Percentiles rank a stretch among this genome's conserved stretches.
These are phyloP conservation scores for Arthrobotrys musiformis DNA, from an alignment of 2,329 filamentous ascomycete genomes.

Conservation along the genomic window DNA sequence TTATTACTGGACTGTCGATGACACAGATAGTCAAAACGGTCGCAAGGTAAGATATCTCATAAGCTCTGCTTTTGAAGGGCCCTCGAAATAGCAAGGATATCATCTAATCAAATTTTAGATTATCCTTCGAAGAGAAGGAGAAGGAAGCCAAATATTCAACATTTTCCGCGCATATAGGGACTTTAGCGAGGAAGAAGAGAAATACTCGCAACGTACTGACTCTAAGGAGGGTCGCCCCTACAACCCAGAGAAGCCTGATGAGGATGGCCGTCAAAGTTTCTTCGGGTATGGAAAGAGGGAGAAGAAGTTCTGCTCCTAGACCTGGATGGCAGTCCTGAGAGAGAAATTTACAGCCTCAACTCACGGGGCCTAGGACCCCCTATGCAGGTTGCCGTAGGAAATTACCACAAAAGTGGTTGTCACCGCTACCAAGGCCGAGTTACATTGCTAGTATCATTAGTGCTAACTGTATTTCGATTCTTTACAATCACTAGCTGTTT, in stretches of 20 bases:
- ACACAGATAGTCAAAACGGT: background rate
- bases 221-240: no score
- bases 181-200: background rate
- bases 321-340: no score
- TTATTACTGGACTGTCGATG: background rate
- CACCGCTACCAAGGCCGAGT: no score
- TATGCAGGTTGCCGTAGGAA: no score
- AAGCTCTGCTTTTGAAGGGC: no score
- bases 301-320: background rate
- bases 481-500: no score
- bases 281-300: background rate
- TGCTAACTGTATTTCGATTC: no score
- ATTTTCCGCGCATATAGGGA: background rate
- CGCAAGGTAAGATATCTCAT: background rate
- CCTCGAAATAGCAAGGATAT: no score
- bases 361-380: no score
- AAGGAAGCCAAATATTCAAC: background rate
- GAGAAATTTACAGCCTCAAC: no score
- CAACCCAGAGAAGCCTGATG: background rate
- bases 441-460: no score
- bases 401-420: no score
- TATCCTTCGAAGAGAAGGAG: background rate
- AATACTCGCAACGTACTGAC: background rate
- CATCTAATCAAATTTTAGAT: background rate
- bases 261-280: background rate